Evolutionary conservation across 2,329 filamentous ascomycete genomes (phyloP).

Genomic region (Raffaelea albimanens): DNA sequence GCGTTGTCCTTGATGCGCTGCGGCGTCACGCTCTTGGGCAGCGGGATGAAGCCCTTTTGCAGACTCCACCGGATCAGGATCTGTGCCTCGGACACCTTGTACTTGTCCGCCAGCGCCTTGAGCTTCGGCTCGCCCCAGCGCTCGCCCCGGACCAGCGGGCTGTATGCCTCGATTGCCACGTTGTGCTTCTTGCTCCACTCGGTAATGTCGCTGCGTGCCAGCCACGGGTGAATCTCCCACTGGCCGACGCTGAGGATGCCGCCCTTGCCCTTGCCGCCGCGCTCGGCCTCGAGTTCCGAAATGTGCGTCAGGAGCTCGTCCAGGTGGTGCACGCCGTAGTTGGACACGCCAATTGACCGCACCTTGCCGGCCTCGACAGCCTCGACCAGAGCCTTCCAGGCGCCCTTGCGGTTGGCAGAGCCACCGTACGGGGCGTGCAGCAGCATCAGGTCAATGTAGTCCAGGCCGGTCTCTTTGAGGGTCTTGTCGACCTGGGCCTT

Average conservation of each 20-base stretch:
- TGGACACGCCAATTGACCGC: slow-evolving; percentile 53
- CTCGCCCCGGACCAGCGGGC: slow-evolving; percentile 54
- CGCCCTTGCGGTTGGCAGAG: slow-evolving; percentile 42
- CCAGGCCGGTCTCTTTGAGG: slow-evolving; percentile 50
- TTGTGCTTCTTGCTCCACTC: slow-evolving; percentile 61
- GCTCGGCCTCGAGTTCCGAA: slow-evolving; percentile 49
- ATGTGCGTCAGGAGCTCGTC: slow-evolving; percentile 49
- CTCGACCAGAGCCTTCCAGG: slow-evolving; percentile 56
- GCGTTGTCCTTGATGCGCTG: slow-evolving; percentile 54
- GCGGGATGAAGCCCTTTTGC: slow-evolving; percentile 62
- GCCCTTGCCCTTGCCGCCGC: slow-evolving; percentile 52
- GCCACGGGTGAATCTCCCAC: slow-evolving; percentile 87
- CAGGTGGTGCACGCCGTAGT: slow-evolving; percentile 55
- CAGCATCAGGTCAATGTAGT: slow-evolving; percentile 59
- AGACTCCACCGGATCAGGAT: slow-evolving; percentile 72
- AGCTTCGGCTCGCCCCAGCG: slow-evolving; percentile 62
- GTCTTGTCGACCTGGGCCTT: slow-evolving; percentile 55
- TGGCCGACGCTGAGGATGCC: slow-evolving; percentile 77
- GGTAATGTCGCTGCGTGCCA: slow-evolving; percentile 67
- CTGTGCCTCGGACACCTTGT: slow-evolving; percentile 66
- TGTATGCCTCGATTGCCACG: slow-evolving; percentile 55
- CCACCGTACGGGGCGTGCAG: slow-evolving; percentile 55
- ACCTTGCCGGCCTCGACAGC: slow-evolving; percentile 52
- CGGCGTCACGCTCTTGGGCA: slow-evolving; percentile 55
- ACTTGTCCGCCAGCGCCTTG: slow-evolving; percentile 56